Base-by-base conservation (phyloP, 495 filamentous ascomycete species). In the Hypoxylon cercidicola region DNA sequence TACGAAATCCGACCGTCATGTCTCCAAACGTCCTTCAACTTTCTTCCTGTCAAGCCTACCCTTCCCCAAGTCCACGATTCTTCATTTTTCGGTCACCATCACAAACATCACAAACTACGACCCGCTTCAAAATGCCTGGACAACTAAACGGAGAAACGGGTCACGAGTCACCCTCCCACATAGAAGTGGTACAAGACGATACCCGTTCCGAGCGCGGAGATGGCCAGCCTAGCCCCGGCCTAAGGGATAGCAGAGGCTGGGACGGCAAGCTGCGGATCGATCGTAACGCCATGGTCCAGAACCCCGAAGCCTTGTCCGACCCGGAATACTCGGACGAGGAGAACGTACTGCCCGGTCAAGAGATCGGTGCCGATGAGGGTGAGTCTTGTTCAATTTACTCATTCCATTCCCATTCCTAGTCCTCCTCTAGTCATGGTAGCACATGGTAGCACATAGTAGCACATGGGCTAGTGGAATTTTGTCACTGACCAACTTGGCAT, bases 251-350 rank as follows among this genome's bases (percentile, higher is more conserved):
- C 75, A 91, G 89, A 70, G 93, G 93, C 53, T 97, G 93, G 93
- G 93, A 97, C 78, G 93, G 93, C 51, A 97, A 97, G 77, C 82
- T 96, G 50, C 82, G 93, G 13, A 74, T 92, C 9, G 85, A 89
- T 50, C 89, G 88, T 62, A 84, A 76, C 40, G 74, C 78, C 50
- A 82, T 85, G 40, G 82, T 89, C 6, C 81, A 85, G 18, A 93
- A 95, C 68, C 89, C 90, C 13, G 91, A 94, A 69, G 88, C 90
- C 15, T 73, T 93, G 23, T 88, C 88, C 35, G 93, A 96, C 65
- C 87, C 91, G 1, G 92, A 95, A 41, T 91, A 94, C 66, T 93
- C 91, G 12, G 91, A 95, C 68, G 81, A 84, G 0, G 90, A 92
- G 44, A 89, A 94, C 63, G 90, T 91, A 13, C 78, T 87, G 40